These are phyloP conservation scores for Pichia membranifaciens DNA, from an alignment of 805 yeast genomes.

Conservation along the genomic window DNA sequence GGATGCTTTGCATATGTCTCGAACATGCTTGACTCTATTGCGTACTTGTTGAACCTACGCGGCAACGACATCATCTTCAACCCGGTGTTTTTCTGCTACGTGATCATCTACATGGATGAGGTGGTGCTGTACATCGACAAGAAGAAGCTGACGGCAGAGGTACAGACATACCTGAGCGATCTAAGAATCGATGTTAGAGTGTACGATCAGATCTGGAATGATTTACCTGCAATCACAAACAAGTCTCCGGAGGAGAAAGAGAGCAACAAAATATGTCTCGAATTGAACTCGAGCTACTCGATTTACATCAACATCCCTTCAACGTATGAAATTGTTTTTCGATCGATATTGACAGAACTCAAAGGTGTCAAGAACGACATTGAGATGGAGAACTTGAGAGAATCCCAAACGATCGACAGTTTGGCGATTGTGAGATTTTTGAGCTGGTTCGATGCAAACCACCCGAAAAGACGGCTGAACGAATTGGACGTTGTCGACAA, in stretches of 20 bases:
- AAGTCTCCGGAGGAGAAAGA: neutral
- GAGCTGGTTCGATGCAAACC: slow-evolving; percentile 74
- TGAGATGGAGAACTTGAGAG: slow-evolving; percentile 66
- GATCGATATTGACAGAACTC: slow-evolving; percentile 43
- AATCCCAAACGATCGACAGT: slow-evolving; percentile 82
- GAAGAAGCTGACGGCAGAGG: slow-evolving; percentile 32
- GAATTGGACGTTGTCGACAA: slow-evolving; percentile 56
- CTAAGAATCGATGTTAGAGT: slow-evolving; percentile 35
- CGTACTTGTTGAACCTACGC: slow-evolving; percentile 48
- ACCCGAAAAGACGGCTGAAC: slow-evolving; percentile 29
- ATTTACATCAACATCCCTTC: slow-evolving; percentile 24
- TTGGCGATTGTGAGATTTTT: slow-evolving; percentile 66
- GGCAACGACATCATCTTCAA: slow-evolving; percentile 71
- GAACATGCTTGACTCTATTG: slow-evolving; percentile 42
- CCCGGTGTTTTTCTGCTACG: slow-evolving; percentile 80
- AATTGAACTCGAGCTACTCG: slow-evolving; percentile 27
- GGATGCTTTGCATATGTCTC: slow-evolving; percentile 47
- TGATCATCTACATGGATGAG: slow-evolving; percentile 37
- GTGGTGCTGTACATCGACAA: slow-evolving; percentile 37
- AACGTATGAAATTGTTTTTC: slow-evolving; percentile 16
- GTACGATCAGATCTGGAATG: slow-evolving; percentile 56
- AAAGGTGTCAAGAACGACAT: slow-evolving; percentile 71
- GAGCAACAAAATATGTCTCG: slow-evolving; percentile 16
- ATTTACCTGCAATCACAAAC: slow-evolving; percentile 33
- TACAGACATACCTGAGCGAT: slow-evolving; percentile 16